Conservation (phyloP, 1,284 basidiomycete genomes). For the Pseudozyma flocculosa region DNA sequence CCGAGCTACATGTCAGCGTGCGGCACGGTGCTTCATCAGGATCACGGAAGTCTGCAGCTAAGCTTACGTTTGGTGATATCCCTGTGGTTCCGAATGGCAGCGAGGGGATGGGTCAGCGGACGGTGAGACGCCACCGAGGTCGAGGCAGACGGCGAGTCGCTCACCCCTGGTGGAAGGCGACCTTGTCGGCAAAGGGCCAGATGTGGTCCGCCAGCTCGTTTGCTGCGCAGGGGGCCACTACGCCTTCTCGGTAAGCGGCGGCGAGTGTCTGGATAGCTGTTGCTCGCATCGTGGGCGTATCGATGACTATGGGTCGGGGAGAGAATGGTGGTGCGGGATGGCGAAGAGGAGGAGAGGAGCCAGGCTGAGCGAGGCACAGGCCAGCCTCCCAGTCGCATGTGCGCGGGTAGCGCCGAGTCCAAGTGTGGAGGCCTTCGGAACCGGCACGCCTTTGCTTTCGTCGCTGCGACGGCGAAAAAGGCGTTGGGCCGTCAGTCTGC, state of each 20-base stretch:
- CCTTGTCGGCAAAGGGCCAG: conserved; percentile 15
- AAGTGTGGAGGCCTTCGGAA: too few species aligned
- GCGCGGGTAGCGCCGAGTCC: too few species aligned
- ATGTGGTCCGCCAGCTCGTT: conserved; percentile 7
- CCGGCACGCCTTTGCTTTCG: too few species aligned
- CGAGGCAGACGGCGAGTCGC: neutral
- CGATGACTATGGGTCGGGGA: too few species aligned
- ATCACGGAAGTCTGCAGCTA: neutral
- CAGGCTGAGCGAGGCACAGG: too few species aligned
- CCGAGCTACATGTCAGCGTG: neutral
- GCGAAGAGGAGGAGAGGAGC: too few species aligned
- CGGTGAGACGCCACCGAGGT: neutral
- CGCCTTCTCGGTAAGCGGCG: conserved; percentile 11
- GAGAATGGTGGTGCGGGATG: too few species aligned
- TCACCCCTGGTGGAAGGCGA: conserved; percentile 4
- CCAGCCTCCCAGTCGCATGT: too few species aligned
- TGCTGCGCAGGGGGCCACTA: conserved; percentile 3
- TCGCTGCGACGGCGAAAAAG: too few species aligned
- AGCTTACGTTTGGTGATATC: conserved; percentile 15
- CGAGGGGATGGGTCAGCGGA: neutral
- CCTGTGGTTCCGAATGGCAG: conserved; percentile 3
- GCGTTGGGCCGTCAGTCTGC: too few species aligned
- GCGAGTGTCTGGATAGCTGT: conserved; percentile 14
- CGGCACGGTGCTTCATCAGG: too few species aligned
- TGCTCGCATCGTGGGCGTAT: neutral